phyloP scores from a whole-genome alignment of 192 early-diverging fungal genomes.

The Coemansia aciculifera region DNA sequence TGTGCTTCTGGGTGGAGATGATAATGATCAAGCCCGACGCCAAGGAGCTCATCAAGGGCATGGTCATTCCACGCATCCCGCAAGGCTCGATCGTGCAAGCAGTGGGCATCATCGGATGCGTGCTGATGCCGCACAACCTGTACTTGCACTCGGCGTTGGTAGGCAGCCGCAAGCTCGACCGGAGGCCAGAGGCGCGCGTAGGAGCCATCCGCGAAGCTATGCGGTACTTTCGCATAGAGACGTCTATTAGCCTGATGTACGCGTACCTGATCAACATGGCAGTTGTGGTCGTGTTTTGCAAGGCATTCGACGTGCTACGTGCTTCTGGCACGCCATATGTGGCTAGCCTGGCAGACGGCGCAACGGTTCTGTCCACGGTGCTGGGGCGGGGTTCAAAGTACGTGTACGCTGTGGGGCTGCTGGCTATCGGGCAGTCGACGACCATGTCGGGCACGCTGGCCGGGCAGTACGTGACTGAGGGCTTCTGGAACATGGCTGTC shows the following conservation, averaged over 20 bases:
- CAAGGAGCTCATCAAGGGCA: conserved; percentile 58
- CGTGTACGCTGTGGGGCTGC: conserved; percentile 78
- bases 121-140: conserved; percentile 91
- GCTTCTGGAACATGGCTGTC: conserved; percentile 72
- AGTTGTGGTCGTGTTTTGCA: conserved; percentile 69
- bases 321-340: conserved; percentile 43
- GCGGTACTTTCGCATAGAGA: conserved; percentile 69
- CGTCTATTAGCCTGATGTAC: conserved; percentile 57
- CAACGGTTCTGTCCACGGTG: conserved; percentile 58
- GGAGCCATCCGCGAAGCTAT: conserved; percentile 69
- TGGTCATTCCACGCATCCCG: conserved; percentile 63
- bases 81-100: conserved; percentile 61
- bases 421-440: conserved; percentile 81
- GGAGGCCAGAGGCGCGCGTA: conserved; percentile 47
- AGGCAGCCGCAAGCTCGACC: conserved; percentile 59
- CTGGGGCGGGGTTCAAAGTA: conserved; percentile 68
- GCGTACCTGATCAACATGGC: conserved; percentile 75
- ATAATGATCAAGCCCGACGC: conserved; percentile 58
- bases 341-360: conserved; percentile 51
- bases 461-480: conserved; percentile 88
- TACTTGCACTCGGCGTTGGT: conserved; percentile 86
- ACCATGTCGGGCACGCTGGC: conserved; percentile 91
- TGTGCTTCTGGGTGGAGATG: conserved; percentile 81
- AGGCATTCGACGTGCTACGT: conserved; percentile 58
- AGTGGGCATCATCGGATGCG: conserved; percentile 67